A percentile compares a stretch with the other conserved stretches of the same genome.
Evolutionary conservation across 345 rosid species (phyloP).

Genomic region (Kandelia obovata): DNA sequence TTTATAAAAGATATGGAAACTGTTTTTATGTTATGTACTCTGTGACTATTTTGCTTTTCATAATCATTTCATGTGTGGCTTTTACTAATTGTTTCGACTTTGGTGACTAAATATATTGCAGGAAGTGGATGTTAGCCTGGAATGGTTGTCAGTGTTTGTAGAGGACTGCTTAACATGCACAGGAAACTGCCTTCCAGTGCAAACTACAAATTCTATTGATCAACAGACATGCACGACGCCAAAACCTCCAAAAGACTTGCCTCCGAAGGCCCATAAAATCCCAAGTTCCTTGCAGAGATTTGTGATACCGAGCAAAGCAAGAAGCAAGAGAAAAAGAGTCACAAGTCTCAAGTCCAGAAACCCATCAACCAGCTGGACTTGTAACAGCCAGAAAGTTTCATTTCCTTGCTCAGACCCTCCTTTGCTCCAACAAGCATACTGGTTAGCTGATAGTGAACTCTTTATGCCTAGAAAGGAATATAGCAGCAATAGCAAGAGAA

Average conservation of each 20-base stretch:
- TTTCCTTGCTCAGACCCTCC: constrained; percentile 45
- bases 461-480: constrained; percentile 41
- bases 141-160: constrained; percentile 65
- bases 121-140: constrained; percentile 64
- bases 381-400: constrained; percentile 12
- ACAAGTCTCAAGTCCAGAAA: constrained; percentile 22
- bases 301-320: constrained; percentile 48
- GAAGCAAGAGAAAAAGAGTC: constrained; percentile 57
- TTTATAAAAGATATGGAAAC: too few relatives aligned
- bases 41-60: not conserved
- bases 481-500: not conserved
- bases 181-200: constrained; percentile 45
- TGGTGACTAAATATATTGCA: constrained; percentile 17
- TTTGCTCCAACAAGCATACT: constrained; percentile 49
- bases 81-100: too few relatives aligned
- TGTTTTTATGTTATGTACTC: too few relatives aligned
- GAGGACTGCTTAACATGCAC: constrained; percentile 59
- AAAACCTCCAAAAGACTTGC: constrained; percentile 5
- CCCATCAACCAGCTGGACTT: constrained; percentile 32
- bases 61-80: too few relatives aligned
- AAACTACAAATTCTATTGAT: constrained; percentile 10
- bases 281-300: constrained; percentile 36
- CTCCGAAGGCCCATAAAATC: constrained; percentile 1
- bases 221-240: constrained; percentile 12
- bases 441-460: constrained; percentile 72